A percentile compares a stretch with the other conserved stretches of the same genome.
Conservation (phyloP, 441 rosid species). For the Cnidoscolus chayamansa region DNA sequence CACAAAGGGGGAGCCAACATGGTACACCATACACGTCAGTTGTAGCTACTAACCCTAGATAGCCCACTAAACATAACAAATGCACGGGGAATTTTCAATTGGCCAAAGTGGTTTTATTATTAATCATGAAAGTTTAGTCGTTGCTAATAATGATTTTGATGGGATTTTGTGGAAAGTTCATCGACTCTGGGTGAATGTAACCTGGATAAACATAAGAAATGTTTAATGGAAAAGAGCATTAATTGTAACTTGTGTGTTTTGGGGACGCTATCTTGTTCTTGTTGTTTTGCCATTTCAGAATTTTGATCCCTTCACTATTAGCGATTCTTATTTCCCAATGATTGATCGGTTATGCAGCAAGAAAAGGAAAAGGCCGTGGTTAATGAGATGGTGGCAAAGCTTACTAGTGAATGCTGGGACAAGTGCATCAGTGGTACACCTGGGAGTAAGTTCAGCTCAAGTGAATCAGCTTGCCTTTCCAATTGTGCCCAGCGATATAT, state of each 20-base stretch:
- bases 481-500: slow-evolving; percentile 74
- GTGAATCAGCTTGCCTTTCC: slow-evolving; percentile 67
- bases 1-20: neutral
- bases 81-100: too few species aligned
- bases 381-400: slow-evolving; percentile 75
- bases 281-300: neutral
- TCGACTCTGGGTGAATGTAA: too few species aligned
- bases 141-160: too few species aligned
- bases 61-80: too few species aligned
- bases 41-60: too few species aligned
- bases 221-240: neutral
- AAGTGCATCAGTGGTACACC: slow-evolving; percentile 77
- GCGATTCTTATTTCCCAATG: slow-evolving; percentile 19
- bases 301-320: neutral
- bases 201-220: neutral
- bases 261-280: neutral
- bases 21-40: too few species aligned
- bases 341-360: slow-evolving; percentile 49
- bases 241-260: neutral
- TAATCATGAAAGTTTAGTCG: too few species aligned
- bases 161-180: too few species aligned
- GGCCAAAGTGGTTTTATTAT: too few species aligned
- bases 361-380: slow-evolving; percentile 80
- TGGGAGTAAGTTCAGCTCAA: slow-evolving; percentile 92
- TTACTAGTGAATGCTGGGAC: slow-evolving; percentile 87